A percentile compares a stretch with the other conserved stretches of the same genome.
Evolutionary conservation across 2,329 filamentous ascomycete species (phyloP).

Genomic region (Penicillium expansum): DNA sequence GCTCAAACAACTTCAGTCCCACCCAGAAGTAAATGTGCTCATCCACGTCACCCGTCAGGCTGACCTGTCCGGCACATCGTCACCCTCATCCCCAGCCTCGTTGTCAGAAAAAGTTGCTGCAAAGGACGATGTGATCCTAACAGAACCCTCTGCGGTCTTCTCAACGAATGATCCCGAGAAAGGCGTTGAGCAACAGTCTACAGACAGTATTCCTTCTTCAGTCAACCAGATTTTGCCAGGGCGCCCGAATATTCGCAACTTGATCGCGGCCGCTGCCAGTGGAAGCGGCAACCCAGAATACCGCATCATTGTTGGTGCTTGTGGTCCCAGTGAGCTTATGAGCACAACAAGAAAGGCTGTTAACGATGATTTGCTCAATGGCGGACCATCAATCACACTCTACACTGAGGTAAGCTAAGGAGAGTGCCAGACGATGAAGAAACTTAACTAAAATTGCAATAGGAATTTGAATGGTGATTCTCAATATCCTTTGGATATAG

Average conservation of each 20-base stretch:
- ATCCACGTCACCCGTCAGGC: conserved; percentile 5
- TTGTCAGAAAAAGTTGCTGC: background rate
- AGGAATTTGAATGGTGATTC: background rate
- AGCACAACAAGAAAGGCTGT: background rate
- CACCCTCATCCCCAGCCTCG: background rate
- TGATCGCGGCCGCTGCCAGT: background rate
- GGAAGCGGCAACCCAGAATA: background rate
- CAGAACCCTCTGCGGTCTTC: background rate
- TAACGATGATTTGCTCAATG: background rate
- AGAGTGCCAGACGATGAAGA: background rate
- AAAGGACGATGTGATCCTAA: background rate
- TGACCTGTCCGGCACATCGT: background rate
- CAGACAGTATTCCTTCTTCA: background rate
- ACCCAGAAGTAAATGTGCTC: conserved; percentile 4
- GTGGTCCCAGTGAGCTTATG: background rate
- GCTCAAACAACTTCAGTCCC: conserved; percentile 1
- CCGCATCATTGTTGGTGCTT: conserved; percentile 2
- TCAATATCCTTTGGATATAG: background rate
- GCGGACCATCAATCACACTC: background rate
- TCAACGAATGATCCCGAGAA: background rate
- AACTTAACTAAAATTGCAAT: background rate
- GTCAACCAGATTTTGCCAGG: background rate
- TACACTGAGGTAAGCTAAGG: conserved; percentile 1
- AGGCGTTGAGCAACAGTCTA: background rate
- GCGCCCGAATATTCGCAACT: background rate